Evolutionary conservation across 306 rosid genomes (phyloP).

Genomic region (Medicago arabica): DNA sequence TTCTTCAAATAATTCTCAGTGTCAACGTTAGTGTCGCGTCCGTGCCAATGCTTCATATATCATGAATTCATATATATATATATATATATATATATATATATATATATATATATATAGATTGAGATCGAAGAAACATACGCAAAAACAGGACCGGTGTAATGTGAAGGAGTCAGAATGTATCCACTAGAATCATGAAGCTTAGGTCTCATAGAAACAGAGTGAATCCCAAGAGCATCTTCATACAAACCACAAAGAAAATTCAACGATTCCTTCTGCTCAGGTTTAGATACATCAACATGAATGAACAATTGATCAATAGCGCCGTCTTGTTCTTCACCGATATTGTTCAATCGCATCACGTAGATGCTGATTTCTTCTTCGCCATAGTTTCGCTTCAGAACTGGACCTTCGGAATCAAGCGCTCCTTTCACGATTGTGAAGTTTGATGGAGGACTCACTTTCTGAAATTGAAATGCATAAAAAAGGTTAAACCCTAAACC

Average conservation of each 20-base stretch:
- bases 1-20: too few relatives aligned
- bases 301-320: slow-evolving; percentile 75
- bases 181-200: slow-evolving; percentile 48
- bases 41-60: too few relatives aligned
- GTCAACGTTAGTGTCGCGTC: too few relatives aligned
- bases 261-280: slow-evolving; percentile 60
- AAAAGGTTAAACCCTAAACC: slow-evolving; percentile 41
- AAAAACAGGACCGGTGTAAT: slow-evolving; percentile 73
- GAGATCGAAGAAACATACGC: slow-evolving; percentile 54
- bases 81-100: too few relatives aligned
- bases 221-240: slow-evolving; percentile 91
- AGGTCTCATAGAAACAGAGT: slow-evolving; percentile 84
- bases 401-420: slow-evolving; percentile 75
- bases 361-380: slow-evolving; percentile 73
- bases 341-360: slow-evolving; percentile 66
- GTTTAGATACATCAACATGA: slow-evolving; percentile 79
- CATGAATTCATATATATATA: background rate
- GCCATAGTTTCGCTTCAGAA: slow-evolving; percentile 62
- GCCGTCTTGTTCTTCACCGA: slow-evolving; percentile 52
- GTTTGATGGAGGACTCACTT: slow-evolving; percentile 75
- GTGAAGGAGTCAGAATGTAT: slow-evolving; percentile 49
- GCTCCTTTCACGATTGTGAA: slow-evolving; percentile 80
- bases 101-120: background rate
- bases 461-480: slow-evolving; percentile 46
- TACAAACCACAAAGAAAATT: slow-evolving; percentile 79